Conservation (phyloP, 768 basidiomycete species). For the Polyporus arcularius region DNA sequence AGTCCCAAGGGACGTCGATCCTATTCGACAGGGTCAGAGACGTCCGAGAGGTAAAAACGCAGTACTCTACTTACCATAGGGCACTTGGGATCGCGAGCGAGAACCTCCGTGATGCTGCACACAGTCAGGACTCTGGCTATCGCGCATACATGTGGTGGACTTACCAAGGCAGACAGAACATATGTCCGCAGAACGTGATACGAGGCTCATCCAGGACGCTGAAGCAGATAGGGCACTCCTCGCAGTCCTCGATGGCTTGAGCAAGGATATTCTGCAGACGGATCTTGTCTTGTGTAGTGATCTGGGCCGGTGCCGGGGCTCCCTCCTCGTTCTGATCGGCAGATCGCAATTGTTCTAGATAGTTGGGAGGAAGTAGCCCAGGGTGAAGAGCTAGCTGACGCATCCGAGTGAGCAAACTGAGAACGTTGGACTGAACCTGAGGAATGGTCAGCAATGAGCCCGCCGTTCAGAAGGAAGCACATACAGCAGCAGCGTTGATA, state of each 20-base stretch:
- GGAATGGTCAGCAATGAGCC: neutral
- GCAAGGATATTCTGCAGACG: conserved; percentile 60
- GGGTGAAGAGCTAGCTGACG: conserved; percentile 84
- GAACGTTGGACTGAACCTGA: conserved; percentile 67
- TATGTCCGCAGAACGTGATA: conserved; percentile 73
- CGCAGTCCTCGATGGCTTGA: conserved; percentile 74
- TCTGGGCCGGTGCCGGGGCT: conserved; percentile 32
- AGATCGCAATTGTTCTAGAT: conserved; percentile 60
- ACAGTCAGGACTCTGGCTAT: neutral
- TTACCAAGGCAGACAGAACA: conserved; percentile 73
- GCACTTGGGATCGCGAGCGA: conserved; percentile 72
- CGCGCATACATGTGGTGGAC: conserved; percentile 11
- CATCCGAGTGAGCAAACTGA: conserved; percentile 85
- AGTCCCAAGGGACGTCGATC: conserved; percentile 66
- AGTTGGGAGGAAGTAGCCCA: conserved; percentile 68
- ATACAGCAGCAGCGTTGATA: conserved; percentile 40
- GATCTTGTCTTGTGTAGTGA: conserved; percentile 51
- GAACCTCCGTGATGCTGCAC: conserved; percentile 65
- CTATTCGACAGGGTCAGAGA: conserved; percentile 35
- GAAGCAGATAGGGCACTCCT: conserved; percentile 84
- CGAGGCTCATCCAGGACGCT: conserved; percentile 58
- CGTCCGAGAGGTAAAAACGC: neutral
- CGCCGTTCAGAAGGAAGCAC: neutral
- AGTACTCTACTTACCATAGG: conserved; percentile 59
- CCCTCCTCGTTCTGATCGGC: conserved; percentile 36